Conservation (phyloP, 352 stramenopile species). For the Elongisporangium undulatum region DNA sequence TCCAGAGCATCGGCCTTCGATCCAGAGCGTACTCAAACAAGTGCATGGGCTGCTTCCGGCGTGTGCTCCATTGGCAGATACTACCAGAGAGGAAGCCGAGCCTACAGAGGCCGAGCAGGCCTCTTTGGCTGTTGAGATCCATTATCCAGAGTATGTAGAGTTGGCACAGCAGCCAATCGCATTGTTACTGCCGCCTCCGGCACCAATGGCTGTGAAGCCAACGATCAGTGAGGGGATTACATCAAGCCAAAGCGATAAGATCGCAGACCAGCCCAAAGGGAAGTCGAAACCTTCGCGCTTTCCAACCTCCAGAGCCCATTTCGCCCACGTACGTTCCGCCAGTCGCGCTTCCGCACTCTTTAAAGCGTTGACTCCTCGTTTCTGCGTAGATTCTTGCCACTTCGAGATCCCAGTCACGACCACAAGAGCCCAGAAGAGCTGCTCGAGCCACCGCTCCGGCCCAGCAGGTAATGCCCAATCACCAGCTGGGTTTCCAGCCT, state of each 20-base stretch:
- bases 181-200: not conserved
- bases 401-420: not conserved
- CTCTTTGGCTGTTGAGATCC: not conserved
- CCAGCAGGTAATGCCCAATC: not conserved
- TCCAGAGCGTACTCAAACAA: not conserved
- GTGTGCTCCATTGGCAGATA: not conserved
- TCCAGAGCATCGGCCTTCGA: not conserved
- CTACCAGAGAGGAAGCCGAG: not conserved
- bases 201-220: not conserved
- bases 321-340: not conserved
- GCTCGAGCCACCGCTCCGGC: not conserved
- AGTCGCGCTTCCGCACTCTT: not conserved
- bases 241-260: not conserved
- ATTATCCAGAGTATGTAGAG: not conserved
- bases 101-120: not conserved
- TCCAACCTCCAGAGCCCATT: not conserved
- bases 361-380: not conserved
- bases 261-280: too few species aligned
- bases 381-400: not conserved
- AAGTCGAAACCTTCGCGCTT: not conserved
- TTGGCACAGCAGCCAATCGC: too few species aligned
- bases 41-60: not conserved
- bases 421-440: not conserved
- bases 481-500: slow-evolving; percentile 13
- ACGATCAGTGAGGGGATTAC: not conserved